Percentiles rank a stretch among this genome's conserved stretches.
Conservation (phyloP, 306 rosid genomes). For the Ormosia semicastrata region DNA sequence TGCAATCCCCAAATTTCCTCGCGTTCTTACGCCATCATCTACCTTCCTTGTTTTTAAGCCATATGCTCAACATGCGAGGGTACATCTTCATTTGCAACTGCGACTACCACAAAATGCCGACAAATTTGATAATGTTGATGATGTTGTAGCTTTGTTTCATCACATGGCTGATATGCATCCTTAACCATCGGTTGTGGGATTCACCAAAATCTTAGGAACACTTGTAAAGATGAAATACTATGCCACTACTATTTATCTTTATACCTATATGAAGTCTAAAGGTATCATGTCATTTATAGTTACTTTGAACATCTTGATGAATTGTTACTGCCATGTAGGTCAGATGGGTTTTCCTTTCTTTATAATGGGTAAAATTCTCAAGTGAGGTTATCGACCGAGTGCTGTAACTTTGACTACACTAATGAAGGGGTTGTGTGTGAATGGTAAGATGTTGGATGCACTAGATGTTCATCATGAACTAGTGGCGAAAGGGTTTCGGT, state of each 20-base stretch:
- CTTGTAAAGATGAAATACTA: background rate
- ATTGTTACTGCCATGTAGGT: background rate
- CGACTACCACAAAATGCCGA: background rate
- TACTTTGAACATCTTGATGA: background rate
- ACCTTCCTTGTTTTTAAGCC: background rate
- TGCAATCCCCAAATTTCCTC: constrained; percentile 15
- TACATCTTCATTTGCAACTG: background rate
- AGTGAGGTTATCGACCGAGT: background rate
- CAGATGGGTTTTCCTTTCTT: background rate
- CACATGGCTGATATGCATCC: background rate
- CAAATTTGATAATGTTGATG: background rate
- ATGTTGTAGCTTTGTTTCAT: background rate
- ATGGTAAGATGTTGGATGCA: background rate
- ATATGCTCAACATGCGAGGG: background rate
- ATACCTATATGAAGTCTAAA: background rate
- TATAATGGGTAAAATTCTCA: background rate
- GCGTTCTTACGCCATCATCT: background rate
- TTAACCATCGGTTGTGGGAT: background rate
- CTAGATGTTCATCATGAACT: no score
- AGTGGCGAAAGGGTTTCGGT: background rate
- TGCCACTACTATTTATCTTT: background rate
- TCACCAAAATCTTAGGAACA: background rate
- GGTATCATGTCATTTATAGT: background rate
- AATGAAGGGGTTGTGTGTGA: background rate
- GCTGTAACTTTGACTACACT: background rate